Conservation (phyloP, 2,329 filamentous ascomycete species). For the Clarireedia homoeocarpa region DNA sequence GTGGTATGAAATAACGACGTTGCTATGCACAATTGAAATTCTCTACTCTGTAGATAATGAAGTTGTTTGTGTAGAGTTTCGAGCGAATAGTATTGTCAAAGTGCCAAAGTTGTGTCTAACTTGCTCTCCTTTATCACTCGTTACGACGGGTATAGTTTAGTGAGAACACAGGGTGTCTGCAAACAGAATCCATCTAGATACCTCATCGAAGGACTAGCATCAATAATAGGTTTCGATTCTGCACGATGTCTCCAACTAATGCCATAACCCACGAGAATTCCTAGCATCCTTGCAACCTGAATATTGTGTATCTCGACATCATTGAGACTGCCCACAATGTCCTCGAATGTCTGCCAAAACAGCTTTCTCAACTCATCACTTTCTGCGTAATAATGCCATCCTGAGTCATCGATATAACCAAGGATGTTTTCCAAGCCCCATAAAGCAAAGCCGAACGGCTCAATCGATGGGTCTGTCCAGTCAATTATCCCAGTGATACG, state of each 20-base stretch:
- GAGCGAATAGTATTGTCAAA: no score
- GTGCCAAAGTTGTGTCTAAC: no score
- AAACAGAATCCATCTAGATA: not conserved
- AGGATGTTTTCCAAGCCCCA: slow-evolving; percentile 1
- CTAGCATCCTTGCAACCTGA: not conserved
- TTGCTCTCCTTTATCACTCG: no score
- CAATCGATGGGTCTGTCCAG: slow-evolving; percentile 35
- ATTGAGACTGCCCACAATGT: not conserved
- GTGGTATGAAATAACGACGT: no score
- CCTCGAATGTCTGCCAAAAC: not conserved
- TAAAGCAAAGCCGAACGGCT: slow-evolving; percentile 31
- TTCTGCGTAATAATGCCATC: slow-evolving; percentile 1
- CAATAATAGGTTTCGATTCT: not conserved
- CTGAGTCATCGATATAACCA: slow-evolving; percentile 1
- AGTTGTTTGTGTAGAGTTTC: no score
- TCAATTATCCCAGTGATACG: slow-evolving; percentile 35
- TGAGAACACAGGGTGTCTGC: no score
- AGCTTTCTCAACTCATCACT: not conserved
- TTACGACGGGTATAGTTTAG: no score
- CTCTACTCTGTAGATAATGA: no score
- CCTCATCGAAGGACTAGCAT: not conserved
- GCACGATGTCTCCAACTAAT: no score
- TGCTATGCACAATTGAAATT: no score
- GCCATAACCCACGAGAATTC: not conserved
- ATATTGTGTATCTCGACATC: not conserved